A percentile compares a stretch with the other conserved stretches of the same genome.
Conservation (phyloP, 306 rosid species). For the Fragaria vesca region DNA sequence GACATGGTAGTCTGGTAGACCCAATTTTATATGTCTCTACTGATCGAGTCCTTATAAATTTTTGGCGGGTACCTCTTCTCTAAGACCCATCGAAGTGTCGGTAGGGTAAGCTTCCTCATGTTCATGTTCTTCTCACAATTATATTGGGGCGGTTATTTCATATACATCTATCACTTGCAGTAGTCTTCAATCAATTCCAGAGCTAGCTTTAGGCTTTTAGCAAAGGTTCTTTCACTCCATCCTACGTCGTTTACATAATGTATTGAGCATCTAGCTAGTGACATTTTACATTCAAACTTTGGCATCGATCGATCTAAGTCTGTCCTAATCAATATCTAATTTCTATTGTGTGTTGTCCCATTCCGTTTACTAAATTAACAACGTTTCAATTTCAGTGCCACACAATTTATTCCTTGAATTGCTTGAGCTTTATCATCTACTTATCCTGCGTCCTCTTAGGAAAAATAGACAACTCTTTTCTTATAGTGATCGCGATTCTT, state of each 20-base stretch:
- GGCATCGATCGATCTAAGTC: background rate
- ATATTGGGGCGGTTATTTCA: background rate
- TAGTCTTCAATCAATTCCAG: background rate
- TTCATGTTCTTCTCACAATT: background rate
- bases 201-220: constrained; percentile 7
- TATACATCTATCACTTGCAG: background rate
- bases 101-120: background rate
- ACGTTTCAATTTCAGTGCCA: background rate
- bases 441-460: background rate
- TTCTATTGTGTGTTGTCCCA: background rate
- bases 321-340: background rate
- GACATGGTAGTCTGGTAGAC: background rate
- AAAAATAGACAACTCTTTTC: background rate
- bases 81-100: background rate
- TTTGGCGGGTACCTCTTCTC: background rate
- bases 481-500: background rate
- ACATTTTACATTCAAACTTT: background rate
- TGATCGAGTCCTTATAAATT: background rate
- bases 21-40: background rate
- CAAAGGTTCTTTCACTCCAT: background rate
- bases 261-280: background rate
- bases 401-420: background rate
- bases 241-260: background rate
- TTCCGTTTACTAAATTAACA: background rate
- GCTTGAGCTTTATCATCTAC: background rate